A percentile compares a stretch with the other conserved stretches of the same genome.
Conservation (phyloP, 352 stramenopile species). For the Phytophthora cactorum region DNA sequence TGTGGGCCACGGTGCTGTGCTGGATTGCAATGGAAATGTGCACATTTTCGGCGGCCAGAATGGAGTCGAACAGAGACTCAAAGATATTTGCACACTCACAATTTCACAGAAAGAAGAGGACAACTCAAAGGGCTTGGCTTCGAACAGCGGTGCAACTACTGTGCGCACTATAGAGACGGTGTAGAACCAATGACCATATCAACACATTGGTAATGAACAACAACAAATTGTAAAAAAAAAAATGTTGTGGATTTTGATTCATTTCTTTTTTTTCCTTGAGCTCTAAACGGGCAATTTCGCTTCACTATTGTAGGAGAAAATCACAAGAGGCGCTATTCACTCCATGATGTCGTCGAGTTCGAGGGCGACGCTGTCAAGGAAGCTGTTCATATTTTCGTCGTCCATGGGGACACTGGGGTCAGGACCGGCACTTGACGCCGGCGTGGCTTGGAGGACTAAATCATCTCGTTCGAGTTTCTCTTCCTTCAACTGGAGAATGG, state of each 20-base stretch:
- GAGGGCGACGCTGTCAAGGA: constrained; percentile 82
- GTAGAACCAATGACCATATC: constrained; percentile 5
- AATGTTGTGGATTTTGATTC: constrained; percentile 28
- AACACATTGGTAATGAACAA: constrained; percentile 5
- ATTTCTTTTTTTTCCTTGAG: constrained; percentile 10
- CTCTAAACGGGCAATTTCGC: constrained; percentile 24
- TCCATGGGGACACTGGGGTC: constrained; percentile 42
- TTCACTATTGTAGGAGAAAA: constrained; percentile 7
- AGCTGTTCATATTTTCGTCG: constrained; percentile 81
- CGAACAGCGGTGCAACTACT: neutral
- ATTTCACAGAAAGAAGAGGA: constrained; percentile 33
- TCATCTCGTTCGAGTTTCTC: constrained; percentile 29
- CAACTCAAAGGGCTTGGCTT: constrained; percentile 1
- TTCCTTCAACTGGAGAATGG: constrained; percentile 33
- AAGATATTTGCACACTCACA: constrained; percentile 75
- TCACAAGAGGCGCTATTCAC: constrained; percentile 23
- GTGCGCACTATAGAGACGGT: constrained; percentile 15
- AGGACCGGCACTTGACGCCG: constrained; percentile 3
- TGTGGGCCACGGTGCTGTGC: constrained; percentile 87
- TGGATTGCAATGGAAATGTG: constrained; percentile 72
- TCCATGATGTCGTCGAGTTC: constrained; percentile 84
- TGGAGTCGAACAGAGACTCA: constrained; percentile 76
- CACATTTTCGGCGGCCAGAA: constrained; percentile 91
- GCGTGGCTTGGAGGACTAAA: constrained; percentile 14
- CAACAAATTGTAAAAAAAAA: constrained; percentile 17